These are phyloP conservation scores for Cerrena zonata DNA, from an alignment of 1,284 basidiomycete species.

Conservation along the genomic window DNA sequence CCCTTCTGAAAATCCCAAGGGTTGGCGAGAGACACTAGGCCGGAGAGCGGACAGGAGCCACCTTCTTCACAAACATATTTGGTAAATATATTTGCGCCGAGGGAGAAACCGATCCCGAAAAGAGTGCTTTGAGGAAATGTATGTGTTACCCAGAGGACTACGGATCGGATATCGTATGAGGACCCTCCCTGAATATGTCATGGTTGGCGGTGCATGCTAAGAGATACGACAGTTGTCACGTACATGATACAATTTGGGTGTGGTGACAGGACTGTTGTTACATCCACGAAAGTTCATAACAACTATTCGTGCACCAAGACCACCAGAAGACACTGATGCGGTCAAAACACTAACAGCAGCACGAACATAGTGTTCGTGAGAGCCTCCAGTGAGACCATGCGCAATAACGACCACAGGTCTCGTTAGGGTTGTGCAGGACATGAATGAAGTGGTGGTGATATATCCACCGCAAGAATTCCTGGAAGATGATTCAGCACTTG, in stretches of 20 bases:
- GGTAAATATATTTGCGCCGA: constrained; percentile 24
- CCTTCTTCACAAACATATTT: constrained; percentile 27
- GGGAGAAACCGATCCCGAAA: constrained; percentile 24
- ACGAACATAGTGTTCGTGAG: constrained; percentile 26
- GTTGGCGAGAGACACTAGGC: constrained; percentile 20
- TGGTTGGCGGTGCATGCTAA: background rate
- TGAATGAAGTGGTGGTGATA: constrained; percentile 19
- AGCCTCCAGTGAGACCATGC: constrained; percentile 28
- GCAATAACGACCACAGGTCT: constrained; percentile 22
- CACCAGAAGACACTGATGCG: constrained; percentile 7
- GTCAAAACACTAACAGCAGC: constrained; percentile 18
- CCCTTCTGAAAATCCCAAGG: constrained; percentile 24
- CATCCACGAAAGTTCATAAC: constrained; percentile 27
- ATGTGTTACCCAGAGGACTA: constrained; percentile 23
- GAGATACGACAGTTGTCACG: constrained; percentile 6
- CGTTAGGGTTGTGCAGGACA: constrained; percentile 11
- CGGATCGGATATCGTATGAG: constrained; percentile 24
- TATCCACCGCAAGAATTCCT: constrained; percentile 25
- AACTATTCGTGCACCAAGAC: constrained; percentile 21
- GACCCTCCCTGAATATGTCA: constrained; percentile 20
- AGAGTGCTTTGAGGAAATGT: constrained; percentile 21
- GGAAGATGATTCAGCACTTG: background rate
- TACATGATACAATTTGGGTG: constrained; percentile 26
- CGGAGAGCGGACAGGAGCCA: constrained; percentile 21
- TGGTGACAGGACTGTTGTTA: constrained; percentile 22